Evolutionary conservation across 1,284 basidiomycete genomes (phyloP).

Genomic region (Abortiporus biennis): DNA sequence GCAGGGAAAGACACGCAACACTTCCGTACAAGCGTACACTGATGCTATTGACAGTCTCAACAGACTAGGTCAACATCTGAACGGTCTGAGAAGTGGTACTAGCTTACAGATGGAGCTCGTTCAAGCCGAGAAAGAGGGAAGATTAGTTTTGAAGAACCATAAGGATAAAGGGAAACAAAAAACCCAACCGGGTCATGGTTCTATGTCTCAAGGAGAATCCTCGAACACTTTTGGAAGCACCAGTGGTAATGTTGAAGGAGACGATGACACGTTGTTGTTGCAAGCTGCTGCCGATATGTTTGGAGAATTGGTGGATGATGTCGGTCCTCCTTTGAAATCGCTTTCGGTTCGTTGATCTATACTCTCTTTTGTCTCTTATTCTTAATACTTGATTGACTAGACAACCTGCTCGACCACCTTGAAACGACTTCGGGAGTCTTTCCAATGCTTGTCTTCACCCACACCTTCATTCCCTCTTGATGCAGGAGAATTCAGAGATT

Average conservation of each 20-base stretch:
- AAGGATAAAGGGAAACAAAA: background rate
- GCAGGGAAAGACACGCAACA: conserved; percentile 24
- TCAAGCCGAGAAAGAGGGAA: conserved; percentile 55
- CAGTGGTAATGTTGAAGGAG: no score
- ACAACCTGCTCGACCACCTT: conserved; percentile 54
- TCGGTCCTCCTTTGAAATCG: conserved; percentile 72
- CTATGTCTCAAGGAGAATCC: background rate
- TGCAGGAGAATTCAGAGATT: conserved; percentile 52
- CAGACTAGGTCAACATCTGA: conserved; percentile 86
- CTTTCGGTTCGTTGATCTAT: conserved; percentile 54
- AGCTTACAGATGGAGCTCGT: conserved; percentile 79
- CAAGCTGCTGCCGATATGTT: conserved; percentile 73
- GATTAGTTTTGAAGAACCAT: conserved; percentile 31
- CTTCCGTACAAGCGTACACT: conserved; percentile 62
- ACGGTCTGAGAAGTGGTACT: conserved; percentile 79
- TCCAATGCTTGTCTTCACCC: conserved; percentile 42
- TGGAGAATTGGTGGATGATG: conserved; percentile 75
- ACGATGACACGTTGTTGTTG: conserved; percentile 51
- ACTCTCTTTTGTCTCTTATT: conserved; percentile 5
- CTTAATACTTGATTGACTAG: conserved; percentile 29
- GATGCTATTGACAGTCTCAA: conserved; percentile 82
- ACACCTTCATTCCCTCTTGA: conserved; percentile 26
- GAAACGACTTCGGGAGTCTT: conserved; percentile 57
- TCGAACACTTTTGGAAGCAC: background rate
- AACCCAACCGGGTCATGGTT: no score